Conservation (phyloP, 2,329 filamentous ascomycete species). For the Penicillium sp. region DNA sequence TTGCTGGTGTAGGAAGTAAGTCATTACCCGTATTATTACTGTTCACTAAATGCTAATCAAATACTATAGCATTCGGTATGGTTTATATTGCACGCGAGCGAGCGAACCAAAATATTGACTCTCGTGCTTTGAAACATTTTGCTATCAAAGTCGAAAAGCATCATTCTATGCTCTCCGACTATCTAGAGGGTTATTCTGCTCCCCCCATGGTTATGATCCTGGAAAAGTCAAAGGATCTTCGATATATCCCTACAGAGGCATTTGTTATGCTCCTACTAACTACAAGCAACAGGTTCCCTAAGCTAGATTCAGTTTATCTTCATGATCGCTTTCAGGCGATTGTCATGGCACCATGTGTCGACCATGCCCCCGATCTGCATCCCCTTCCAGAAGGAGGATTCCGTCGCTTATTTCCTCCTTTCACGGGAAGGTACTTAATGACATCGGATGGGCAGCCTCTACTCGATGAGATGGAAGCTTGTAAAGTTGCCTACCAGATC, state of each 20-base stretch:
- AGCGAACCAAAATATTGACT: neutral
- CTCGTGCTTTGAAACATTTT: constrained; percentile 14
- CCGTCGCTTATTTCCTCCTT: constrained; percentile 10
- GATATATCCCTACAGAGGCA: constrained; percentile 34
- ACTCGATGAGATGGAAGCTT: constrained; percentile 29
- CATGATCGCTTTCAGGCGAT: constrained; percentile 27
- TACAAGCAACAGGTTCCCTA: constrained; percentile 32
- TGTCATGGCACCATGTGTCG: constrained; percentile 35
- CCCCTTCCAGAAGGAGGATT: neutral
- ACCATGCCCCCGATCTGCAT: constrained; percentile 14
- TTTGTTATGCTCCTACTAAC: constrained; percentile 29
- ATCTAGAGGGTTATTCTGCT: neutral
- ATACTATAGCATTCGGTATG: constrained; percentile 22
- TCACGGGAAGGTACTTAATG: constrained; percentile 19
- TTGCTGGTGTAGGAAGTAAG: constrained; percentile 26
- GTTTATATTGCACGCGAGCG: constrained; percentile 26
- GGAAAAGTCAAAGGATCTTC: neutral
- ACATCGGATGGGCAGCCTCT: constrained; percentile 18
- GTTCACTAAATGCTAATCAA: constrained; percentile 6
- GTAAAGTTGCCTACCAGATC: constrained; percentile 36
- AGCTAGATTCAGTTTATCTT: constrained; percentile 33
- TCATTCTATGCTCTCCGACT: constrained; percentile 4
- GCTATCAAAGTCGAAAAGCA: constrained; percentile 29
- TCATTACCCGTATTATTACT: neutral
- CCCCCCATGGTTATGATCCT: constrained; percentile 11